Percentiles rank a stretch among this genome's conserved stretches.
Conservation (phyloP, 768 basidiomycete species). For the Kwoniella mangroviensis region DNA sequence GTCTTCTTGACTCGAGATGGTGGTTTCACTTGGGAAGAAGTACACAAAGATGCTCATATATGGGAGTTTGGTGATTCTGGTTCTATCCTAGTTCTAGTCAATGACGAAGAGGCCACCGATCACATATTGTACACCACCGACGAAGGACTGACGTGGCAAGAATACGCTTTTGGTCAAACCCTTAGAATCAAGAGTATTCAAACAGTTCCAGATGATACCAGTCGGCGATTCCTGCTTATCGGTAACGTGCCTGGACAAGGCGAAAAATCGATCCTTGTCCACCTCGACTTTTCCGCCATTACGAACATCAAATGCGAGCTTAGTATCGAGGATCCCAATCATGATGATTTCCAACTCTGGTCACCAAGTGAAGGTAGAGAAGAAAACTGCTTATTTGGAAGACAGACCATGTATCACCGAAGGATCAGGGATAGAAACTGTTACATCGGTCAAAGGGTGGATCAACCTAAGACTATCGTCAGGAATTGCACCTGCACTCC, state of each 20-base stretch:
- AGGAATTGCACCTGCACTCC: slow-evolving; percentile 73
- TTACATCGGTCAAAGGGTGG: slow-evolving; percentile 71
- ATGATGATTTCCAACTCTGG: slow-evolving; percentile 97
- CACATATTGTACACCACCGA: slow-evolving; percentile 86
- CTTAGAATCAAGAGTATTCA: slow-evolving; percentile 77
- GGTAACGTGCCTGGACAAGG: slow-evolving; percentile 65
- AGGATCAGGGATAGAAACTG: slow-evolving; percentile 79
- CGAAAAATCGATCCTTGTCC: slow-evolving; percentile 68
- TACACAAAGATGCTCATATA: slow-evolving; percentile 95
- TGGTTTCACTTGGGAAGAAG: slow-evolving; percentile 97
- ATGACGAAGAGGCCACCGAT: slow-evolving; percentile 92
- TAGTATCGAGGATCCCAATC: slow-evolving; percentile 69
- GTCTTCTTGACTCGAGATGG: slow-evolving; percentile 96
- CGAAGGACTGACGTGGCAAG: slow-evolving; percentile 84
- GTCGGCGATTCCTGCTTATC: slow-evolving; percentile 84
- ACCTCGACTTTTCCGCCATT: slow-evolving; percentile 85
- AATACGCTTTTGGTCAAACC: slow-evolving; percentile 81
- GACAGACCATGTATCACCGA: slow-evolving; percentile 90
- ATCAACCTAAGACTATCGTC: slow-evolving; percentile 66
- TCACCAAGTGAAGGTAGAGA: slow-evolving; percentile 87
- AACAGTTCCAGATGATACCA: slow-evolving; percentile 87
- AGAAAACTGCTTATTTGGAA: slow-evolving; percentile 88
- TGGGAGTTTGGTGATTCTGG: slow-evolving; percentile 99
- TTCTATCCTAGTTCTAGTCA: slow-evolving; percentile 87
- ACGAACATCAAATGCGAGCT: slow-evolving; percentile 74